phyloP scores from a whole-genome alignment of 345 rosid genomes.

The Melaleuca alternifolia region DNA sequence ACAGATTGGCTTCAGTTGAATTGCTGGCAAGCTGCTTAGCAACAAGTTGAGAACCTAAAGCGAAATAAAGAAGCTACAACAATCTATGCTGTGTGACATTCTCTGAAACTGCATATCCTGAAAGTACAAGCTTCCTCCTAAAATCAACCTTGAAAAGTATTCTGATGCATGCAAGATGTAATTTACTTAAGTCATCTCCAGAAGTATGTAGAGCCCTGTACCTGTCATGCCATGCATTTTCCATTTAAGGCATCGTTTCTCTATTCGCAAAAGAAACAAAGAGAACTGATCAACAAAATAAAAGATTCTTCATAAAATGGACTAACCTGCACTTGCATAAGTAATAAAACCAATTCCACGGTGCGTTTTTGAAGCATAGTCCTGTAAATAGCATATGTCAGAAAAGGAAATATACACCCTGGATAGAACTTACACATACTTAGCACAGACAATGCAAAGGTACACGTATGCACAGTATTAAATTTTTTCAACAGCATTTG shows the following conservation, averaged over 20 bases:
- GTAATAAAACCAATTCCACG: slow-evolving; percentile 97
- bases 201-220: not conserved
- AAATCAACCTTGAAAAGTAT: not conserved
- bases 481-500: not conserved
- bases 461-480: not conserved
- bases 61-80: not conserved
- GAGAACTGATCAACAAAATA: not conserved
- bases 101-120: not conserved
- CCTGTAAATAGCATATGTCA: slow-evolving; percentile 23
- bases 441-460: not conserved
- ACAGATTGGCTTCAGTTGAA: not conserved
- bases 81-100: not conserved
- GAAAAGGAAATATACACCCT: not conserved
- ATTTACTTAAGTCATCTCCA: not conserved
- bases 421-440: not conserved
- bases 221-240: not conserved
- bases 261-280: not conserved
- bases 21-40: not conserved
- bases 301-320: not conserved
- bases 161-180: not conserved
- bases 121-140: not conserved
- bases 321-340: slow-evolving; percentile 71
- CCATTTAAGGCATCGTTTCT: not conserved
- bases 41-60: not conserved
- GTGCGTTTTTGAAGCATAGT: slow-evolving; percentile 76